These are phyloP conservation scores for Beauveria asiatica DNA, from an alignment of 2,329 filamentous ascomycete species.

Conservation along the genomic window DNA sequence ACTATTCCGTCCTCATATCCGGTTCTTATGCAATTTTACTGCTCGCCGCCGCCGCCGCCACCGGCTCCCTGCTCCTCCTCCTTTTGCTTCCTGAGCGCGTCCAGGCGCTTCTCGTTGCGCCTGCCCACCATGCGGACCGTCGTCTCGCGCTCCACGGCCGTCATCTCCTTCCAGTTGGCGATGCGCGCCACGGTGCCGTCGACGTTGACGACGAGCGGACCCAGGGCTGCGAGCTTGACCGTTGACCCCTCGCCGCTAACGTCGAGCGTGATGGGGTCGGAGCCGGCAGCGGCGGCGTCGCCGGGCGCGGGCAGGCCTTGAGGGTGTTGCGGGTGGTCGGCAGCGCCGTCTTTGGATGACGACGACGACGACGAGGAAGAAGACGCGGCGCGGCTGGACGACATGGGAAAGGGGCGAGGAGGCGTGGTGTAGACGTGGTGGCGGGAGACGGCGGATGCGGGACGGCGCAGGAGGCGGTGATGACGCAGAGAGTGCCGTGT, in stretches of 20 bases:
- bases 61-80: background rate
- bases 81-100: constrained; percentile 32
- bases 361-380: constrained; percentile 1
- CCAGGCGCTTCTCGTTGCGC: constrained; percentile 57
- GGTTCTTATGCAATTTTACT: background rate
- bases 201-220: constrained; percentile 64
- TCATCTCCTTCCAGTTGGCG: constrained; percentile 66
- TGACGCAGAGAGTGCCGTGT: constrained; percentile 1
- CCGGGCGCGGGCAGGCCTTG: constrained; percentile 21
- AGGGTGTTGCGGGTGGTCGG: background rate
- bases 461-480: background rate
- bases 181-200: constrained; percentile 66
- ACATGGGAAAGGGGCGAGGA: background rate
- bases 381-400: background rate
- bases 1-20: too few relatives aligned
- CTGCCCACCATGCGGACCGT: constrained; percentile 59
- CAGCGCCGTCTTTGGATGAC: background rate
- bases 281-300: constrained; percentile 10
- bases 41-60: background rate
- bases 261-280: constrained; percentile 21
- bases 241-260: constrained; percentile 23
- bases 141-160: constrained; percentile 55
- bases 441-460: background rate
- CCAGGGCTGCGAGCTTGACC: constrained; percentile 58
- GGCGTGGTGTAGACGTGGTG: background rate